These are phyloP conservation scores for Ceratobasidium sp. DNA, from an alignment of 1,284 basidiomycete species.

Conservation along the genomic window DNA sequence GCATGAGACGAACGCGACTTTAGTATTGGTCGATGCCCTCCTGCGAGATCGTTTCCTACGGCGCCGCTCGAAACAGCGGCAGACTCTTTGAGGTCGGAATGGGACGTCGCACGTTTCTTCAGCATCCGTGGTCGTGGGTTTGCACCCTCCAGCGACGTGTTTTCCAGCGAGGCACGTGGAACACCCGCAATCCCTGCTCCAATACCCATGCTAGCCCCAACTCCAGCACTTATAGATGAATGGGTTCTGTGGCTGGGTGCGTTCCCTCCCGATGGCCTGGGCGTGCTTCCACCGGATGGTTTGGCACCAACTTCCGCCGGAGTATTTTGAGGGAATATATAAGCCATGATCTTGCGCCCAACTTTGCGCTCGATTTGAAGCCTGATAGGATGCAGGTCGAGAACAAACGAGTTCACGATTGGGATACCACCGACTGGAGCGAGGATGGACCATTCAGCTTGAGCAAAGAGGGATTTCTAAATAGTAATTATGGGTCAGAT, in stretches of 20 bases:
- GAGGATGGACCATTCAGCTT: constrained; percentile 83
- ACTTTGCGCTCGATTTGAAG: constrained; percentile 88
- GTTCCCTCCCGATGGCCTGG: constrained; percentile 62
- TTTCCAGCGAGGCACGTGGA: constrained; percentile 34
- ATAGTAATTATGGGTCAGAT: background rate
- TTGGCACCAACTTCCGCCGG: constrained; percentile 53
- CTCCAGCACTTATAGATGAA: constrained; percentile 27
- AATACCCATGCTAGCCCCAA: constrained; percentile 28
- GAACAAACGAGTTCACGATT: constrained; percentile 87
- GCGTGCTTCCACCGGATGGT: constrained; percentile 56
- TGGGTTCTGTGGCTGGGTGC: constrained; percentile 21
- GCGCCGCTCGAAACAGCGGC: background rate
- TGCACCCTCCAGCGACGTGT: constrained; percentile 36
- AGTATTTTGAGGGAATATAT: constrained; percentile 70
- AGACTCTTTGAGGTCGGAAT: constrained; percentile 33
- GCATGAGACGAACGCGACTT: constrained; percentile 43
- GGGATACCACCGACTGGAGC: constrained; percentile 94
- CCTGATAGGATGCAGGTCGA: constrained; percentile 88
- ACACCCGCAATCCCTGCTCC: constrained; percentile 29
- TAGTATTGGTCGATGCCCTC: constrained; percentile 23
- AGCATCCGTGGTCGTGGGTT: constrained; percentile 20
- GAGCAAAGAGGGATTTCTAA: constrained; percentile 75
- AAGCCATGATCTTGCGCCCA: constrained; percentile 88
- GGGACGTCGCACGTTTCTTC: constrained; percentile 36
- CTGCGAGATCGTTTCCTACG: background rate